A percentile compares a stretch with the other conserved stretches of the same genome.
Evolutionary conservation across 202 grass and related monocot genomes (phyloP).

Genomic region (Digitaria exilis): DNA sequence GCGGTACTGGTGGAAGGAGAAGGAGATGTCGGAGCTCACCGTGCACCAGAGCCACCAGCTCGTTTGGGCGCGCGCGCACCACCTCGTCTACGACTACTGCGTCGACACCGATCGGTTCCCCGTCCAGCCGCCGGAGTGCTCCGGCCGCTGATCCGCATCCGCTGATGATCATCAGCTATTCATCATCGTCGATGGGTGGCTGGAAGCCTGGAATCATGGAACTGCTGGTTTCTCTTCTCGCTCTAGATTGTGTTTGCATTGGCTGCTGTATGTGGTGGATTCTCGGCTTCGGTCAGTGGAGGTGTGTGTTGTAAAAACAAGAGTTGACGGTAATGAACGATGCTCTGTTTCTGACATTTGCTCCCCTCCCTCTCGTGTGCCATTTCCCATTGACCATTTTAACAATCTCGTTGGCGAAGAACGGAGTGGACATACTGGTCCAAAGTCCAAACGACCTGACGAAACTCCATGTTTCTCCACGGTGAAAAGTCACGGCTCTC

Average conservation of each 20-base stretch:
- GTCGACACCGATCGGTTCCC: slow-evolving; percentile 72
- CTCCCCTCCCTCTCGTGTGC: not conserved
- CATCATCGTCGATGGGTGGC: no score
- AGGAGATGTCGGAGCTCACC: slow-evolving; percentile 81
- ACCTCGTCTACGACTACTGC: slow-evolving; percentile 98
- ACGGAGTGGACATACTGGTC: not conserved
- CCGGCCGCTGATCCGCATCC: slow-evolving; percentile 3
- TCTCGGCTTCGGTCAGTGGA: not conserved
- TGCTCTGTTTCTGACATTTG: not conserved
- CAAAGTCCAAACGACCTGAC: not conserved
- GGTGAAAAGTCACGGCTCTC: no score
- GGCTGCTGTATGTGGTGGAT: not conserved
- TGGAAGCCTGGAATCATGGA: slow-evolving; percentile 32
- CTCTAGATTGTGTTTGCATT: not conserved
- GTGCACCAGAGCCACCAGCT: slow-evolving; percentile 98
- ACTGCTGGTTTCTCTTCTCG: not conserved
- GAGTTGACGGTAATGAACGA: not conserved
- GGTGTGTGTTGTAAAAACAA: not conserved
- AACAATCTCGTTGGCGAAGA: not conserved
- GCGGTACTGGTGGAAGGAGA: slow-evolving; percentile 97
- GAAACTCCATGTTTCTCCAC: not conserved
- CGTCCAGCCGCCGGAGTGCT: slow-evolving; percentile 73
- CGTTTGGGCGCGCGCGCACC: slow-evolving; percentile 85
- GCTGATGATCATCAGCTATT: not conserved
- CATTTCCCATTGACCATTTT: no score